Conservation (phyloP, 768 basidiomycete genomes). For the Pleurotus eryngii region DNA sequence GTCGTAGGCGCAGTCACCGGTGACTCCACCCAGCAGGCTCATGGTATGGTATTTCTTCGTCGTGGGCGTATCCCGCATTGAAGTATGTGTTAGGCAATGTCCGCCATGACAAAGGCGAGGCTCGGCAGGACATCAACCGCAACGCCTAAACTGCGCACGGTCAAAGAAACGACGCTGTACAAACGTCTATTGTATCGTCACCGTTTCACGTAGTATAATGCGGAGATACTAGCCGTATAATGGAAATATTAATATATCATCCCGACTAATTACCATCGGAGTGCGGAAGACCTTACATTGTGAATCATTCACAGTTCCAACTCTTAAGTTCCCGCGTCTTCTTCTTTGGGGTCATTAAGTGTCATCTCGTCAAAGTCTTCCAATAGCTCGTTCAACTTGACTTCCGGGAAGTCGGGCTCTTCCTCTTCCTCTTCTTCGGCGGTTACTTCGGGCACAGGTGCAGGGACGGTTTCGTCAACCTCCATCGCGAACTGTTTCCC, state of each 20-base stretch:
- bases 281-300: no score
- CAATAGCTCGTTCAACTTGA: slow-evolving; percentile 80
- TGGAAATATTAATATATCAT: no score
- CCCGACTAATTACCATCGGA: no score
- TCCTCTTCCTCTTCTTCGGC: slow-evolving; percentile 52
- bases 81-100: slow-evolving; percentile 10
- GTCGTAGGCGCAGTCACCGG: slow-evolving; percentile 55
- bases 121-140: slow-evolving; percentile 13
- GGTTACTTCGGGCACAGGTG: slow-evolving; percentile 19
- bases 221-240: no score
- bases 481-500: slow-evolving; percentile 61
- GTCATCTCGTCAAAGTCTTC: slow-evolving; percentile 94
- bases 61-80: background rate
- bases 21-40: slow-evolving; percentile 47
- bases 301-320: no score
- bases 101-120: slow-evolving; percentile 16
- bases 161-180: no score
- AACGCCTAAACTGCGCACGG: background rate
- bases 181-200: no score
- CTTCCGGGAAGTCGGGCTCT: slow-evolving; percentile 86
- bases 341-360: slow-evolving; percentile 40
- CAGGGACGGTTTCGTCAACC: slow-evolving; percentile 43
- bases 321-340: no score
- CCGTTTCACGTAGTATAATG: no score
- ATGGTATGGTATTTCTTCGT: slow-evolving; percentile 27